Evolutionary conservation across 2,329 filamentous ascomycete genomes (phyloP).

Genomic region (Colletotrichum cuscutae): DNA sequence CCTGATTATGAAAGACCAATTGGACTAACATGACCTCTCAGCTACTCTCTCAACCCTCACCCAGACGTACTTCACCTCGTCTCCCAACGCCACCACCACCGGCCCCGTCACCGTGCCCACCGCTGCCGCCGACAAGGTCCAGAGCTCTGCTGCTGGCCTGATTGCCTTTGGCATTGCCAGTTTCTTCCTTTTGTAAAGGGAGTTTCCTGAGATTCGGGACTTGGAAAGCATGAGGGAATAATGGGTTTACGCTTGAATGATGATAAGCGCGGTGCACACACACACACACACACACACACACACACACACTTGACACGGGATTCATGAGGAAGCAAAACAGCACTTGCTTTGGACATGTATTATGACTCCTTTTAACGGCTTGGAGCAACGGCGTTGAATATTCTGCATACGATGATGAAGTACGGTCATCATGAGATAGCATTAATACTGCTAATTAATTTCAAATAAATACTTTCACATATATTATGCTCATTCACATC

Average conservation of each 20-base stretch:
- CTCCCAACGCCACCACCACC: conserved; percentile 42
- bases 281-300: too few relatives aligned
- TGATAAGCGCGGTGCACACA: background rate
- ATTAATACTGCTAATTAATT: conserved; percentile 19
- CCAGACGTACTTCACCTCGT: conserved; percentile 29
- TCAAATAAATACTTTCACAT: background rate
- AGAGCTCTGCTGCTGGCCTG: conserved; percentile 47
- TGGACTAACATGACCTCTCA: conserved; percentile 9
- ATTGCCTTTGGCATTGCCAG: conserved; percentile 50
- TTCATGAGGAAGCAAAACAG: background rate
- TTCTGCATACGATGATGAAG: conserved; percentile 16
- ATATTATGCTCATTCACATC: too few relatives aligned
- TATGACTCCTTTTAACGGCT: conserved; percentile 9
- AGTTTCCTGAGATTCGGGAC: too few relatives aligned
- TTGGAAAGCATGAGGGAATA: background rate
- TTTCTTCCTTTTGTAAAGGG: conserved; percentile 45
- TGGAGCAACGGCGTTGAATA: conserved; percentile 22
- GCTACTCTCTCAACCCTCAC: conserved; percentile 27
- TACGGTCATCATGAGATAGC: conserved; percentile 6
- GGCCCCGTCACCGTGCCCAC: conserved; percentile 43
- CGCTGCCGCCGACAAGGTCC: conserved; percentile 41
- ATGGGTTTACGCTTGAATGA: background rate
- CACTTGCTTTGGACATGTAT: conserved; percentile 3
- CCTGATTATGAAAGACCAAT: too few relatives aligned
- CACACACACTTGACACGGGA: background rate